phyloP scores from a whole-genome alignment of 495 filamentous ascomycete genomes.

The Penicillium ochrochloron region DNA sequence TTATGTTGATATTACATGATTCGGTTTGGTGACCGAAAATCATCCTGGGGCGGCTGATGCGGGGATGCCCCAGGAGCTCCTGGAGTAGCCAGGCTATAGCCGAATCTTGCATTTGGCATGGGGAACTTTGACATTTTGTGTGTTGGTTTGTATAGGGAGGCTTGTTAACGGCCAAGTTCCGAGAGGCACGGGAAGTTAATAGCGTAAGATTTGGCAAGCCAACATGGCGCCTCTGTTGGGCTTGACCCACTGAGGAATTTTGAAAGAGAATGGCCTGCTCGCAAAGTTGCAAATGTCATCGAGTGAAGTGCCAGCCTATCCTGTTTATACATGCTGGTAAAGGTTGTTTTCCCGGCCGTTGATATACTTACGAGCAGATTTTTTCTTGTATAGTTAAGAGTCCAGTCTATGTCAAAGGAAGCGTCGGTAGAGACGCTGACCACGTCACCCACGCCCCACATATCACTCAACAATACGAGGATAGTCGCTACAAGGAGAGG shows the following conservation, averaged over 20 bases:
- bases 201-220: not conserved
- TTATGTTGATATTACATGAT: conserved; percentile 1
- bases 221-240: not conserved
- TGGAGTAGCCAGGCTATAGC: not conserved
- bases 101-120: too few species aligned
- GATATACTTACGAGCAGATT: not conserved
- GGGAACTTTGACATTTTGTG: too few species aligned
- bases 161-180: not conserved
- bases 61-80: not conserved
- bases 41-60: not conserved
- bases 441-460: not conserved
- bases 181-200: not conserved
- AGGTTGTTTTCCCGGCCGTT: not conserved
- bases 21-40: not conserved
- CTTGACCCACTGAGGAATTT: not conserved
- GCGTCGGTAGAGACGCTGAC: not conserved
- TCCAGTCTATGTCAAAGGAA: too few species aligned
- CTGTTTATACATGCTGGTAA: not conserved
- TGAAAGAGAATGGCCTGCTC: not conserved
- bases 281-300: not conserved
- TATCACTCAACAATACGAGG: not conserved
- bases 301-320: too few species aligned
- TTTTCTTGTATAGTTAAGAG: too few species aligned
- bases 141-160: not conserved
- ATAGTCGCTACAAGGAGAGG: not conserved